A percentile compares a stretch with the other conserved stretches of the same genome.
Evolutionary conservation across 495 filamentous ascomycete species (phyloP).

Genomic region (Penicillium ucsense): DNA sequence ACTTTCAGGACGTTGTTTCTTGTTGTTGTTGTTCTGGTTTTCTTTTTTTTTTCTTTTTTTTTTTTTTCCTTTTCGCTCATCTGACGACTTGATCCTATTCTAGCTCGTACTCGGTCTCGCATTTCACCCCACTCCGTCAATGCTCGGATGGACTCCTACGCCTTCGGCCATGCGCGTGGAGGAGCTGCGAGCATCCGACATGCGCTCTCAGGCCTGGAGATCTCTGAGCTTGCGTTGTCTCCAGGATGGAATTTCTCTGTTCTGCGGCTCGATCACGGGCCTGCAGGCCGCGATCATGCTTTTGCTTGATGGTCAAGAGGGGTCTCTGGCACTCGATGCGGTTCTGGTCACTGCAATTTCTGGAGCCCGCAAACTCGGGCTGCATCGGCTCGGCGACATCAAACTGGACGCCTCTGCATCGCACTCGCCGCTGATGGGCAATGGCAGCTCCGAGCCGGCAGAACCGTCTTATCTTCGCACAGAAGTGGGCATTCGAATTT

Average conservation of each 20-base stretch:
- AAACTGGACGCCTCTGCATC: too few species aligned
- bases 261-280: conserved; percentile 21
- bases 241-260: conserved; percentile 11
- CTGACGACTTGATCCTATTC: too few species aligned
- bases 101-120: conserved; percentile 8
- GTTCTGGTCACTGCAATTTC: conserved; percentile 21
- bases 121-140: conserved; percentile 2
- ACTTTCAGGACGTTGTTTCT: neutral
- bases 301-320: conserved; percentile 18
- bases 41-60: too few species aligned
- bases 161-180: conserved; percentile 1
- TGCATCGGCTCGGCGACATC: conserved; percentile 18
- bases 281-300: conserved; percentile 23
- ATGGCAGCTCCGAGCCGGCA: neutral
- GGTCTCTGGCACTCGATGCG: conserved; percentile 12
- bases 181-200: conserved; percentile 1
- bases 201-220: conserved; percentile 10
- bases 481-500: conserved; percentile 11
- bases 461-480: conserved; percentile 4
- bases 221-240: conserved; percentile 20
- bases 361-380: conserved; percentile 18
- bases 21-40: too few species aligned
- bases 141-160: neutral
- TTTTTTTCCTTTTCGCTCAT: too few species aligned
- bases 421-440: neutral